These are phyloP conservation scores for Tulasnella sp. DNA, from an alignment of 768 basidiomycete species.

Conservation along the genomic window DNA sequence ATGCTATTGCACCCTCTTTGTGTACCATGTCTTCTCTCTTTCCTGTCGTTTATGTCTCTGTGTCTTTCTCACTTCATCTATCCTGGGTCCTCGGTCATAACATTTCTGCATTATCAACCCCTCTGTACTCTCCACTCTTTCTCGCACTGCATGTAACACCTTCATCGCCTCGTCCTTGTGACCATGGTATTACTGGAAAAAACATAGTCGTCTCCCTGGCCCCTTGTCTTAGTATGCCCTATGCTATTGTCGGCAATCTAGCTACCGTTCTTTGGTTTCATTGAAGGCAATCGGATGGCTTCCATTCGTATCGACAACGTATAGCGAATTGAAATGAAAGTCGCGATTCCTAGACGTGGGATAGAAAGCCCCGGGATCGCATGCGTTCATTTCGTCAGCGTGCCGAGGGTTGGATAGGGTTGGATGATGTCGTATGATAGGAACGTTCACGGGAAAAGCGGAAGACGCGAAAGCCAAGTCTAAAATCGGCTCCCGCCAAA, in stretches of 20 bases:
- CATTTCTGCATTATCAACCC: background rate
- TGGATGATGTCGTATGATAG: background rate
- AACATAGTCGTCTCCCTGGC: background rate
- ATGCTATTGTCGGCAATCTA: background rate
- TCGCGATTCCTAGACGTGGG: background rate
- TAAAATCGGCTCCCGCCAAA: background rate
- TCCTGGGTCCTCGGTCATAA: background rate
- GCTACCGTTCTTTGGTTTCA: background rate
- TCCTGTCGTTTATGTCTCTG: background rate
- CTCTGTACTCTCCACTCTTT: background rate
- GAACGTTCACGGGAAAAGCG: background rate
- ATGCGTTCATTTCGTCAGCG: background rate
- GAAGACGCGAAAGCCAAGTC: background rate
- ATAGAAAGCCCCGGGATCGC: background rate
- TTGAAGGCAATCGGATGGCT: background rate
- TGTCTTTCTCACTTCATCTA: background rate
- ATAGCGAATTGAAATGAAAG: background rate
- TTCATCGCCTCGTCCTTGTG: background rate
- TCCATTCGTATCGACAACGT: background rate
- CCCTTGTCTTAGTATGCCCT: background rate
- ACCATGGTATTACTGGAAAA: background rate
- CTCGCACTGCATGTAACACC: background rate
- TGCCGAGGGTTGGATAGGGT: background rate
- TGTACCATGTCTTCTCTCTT: background rate
- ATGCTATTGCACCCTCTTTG: background rate